Evolutionary conservation across 1,139 yeast species (phyloP), one percentile per base, ranked within the genome.

Genomic region (Wickerhamomyces sp.): DNA sequence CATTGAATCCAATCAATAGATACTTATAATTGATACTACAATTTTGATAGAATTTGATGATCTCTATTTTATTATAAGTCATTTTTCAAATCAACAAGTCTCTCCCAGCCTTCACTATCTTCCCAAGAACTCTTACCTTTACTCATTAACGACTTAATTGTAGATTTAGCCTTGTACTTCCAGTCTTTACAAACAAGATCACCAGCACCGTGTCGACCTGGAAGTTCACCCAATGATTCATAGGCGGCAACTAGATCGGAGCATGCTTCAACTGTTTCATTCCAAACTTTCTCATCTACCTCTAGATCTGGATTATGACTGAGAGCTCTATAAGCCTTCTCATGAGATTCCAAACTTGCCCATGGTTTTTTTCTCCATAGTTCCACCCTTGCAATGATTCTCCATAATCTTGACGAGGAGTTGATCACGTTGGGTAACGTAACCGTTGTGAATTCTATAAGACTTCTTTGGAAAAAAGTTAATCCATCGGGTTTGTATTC

Each of bases 161-260:
- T 67, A 10, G 84, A 72, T 44, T 78, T 71, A 2, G 94, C 80
- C 56, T 88, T 88, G 61, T 82, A 86, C 52, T 75, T 82, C 97
- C 97, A 89, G 54, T 88, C 95, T 49, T 79, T 75, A 57, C 96
- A 88, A 6, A 91, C 95, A 13, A 83, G 53, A 49, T 84, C 88
- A 2, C 81, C 96, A 4, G 87, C 88, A 19, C 83, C 85, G 47
- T 81, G 76, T 49, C 84, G 83, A 4, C 97, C 97, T 15, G 88
- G 89, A 49, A 76, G 61, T 38, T 84, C 94, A 11, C 97, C 97
- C 26, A 85, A 69, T 6, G 86, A 81, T 51, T 81, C 89, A 56
- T 89, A 91, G 0, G 96, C 95, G 31, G 93, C 87, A 4, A 84
- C 79, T 41, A 91, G 66, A 42, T 89, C 96, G 23, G 66, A 61